Percentiles rank a stretch among this genome's conserved stretches.
phyloP scores from a whole-genome alignment of 2,329 filamentous ascomycete species.

The Tolypocladium inflatum region DNA sequence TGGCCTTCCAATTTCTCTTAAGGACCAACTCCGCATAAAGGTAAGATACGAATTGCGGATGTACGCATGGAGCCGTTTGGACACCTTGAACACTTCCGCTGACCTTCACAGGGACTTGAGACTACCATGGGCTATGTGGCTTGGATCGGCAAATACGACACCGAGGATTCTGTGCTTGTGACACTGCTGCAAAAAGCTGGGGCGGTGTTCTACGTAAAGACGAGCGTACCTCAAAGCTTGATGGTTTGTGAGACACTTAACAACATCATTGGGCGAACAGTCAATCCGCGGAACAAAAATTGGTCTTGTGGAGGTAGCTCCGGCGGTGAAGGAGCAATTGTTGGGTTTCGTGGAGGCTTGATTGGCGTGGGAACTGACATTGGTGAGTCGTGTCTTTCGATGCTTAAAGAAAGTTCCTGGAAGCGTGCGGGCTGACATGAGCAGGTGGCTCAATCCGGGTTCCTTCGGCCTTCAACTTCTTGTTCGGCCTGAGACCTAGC shows the following conservation, averaged over 20 bases:
- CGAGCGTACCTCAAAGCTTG: conserved; percentile 13
- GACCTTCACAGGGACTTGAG: conserved; percentile 27
- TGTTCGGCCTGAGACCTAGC: conserved; percentile 18
- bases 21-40: conserved; percentile 31
- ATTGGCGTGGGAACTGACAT: conserved; percentile 28
- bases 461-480: conserved; percentile 19
- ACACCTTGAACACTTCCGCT: background rate
- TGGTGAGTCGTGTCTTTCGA: background rate
- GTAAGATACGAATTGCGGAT: background rate
- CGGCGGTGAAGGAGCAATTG: conserved; percentile 26
- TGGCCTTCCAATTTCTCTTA: conserved; percentile 47
- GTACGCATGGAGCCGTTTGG: background rate
- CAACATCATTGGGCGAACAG: conserved; percentile 23
- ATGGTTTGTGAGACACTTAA: conserved; percentile 19
- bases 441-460: conserved; percentile 17
- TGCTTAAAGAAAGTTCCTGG: background rate
- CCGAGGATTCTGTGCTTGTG: conserved; percentile 17
- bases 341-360: conserved; percentile 20
- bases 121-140: conserved; percentile 29
- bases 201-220: conserved; percentile 15
- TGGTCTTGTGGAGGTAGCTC: conserved; percentile 24
- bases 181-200: conserved; percentile 19
- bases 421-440: background rate
- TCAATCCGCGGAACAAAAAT: conserved; percentile 23
- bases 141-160: conserved; percentile 20